Conservation (phyloP, 768 basidiomycete species). For the Calocybe indica region DNA sequence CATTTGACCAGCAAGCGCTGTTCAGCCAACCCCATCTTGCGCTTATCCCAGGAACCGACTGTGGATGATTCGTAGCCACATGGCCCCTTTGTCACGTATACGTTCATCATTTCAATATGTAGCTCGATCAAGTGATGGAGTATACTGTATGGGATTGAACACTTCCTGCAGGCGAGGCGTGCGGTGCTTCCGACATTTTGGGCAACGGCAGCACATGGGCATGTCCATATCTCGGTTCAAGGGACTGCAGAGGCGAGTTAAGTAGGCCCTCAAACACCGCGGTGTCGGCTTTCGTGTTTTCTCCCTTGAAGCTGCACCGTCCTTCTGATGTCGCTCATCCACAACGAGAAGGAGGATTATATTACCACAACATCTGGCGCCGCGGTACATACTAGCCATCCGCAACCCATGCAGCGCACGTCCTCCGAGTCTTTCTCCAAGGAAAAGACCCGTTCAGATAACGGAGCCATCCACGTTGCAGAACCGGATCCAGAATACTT, state of each 20-base stretch:
- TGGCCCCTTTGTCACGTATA: too few relatives aligned
- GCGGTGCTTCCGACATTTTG: neutral
- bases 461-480: slow-evolving; percentile 1
- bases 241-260: neutral
- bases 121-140: too few relatives aligned
- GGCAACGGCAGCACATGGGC: neutral
- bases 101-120: too few relatives aligned
- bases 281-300: too few relatives aligned
- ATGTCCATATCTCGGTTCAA: neutral
- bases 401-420: slow-evolving; percentile 12
- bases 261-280: neutral
- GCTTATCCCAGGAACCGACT: too few relatives aligned
- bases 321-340: slow-evolving; percentile 7
- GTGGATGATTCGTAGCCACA: too few relatives aligned
- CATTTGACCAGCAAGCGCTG: too few relatives aligned
- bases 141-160: too few relatives aligned
- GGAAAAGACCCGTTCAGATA: slow-evolving; percentile 13
- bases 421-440: slow-evolving; percentile 15
- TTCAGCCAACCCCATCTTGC: too few relatives aligned
- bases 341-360: slow-evolving; percentile 7
- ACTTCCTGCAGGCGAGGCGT: too few relatives aligned
- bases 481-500: slow-evolving; percentile 4
- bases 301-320: too few relatives aligned
- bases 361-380: slow-evolving; percentile 6
- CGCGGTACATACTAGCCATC: slow-evolving; percentile 6